Percentiles rank a stretch among this genome's conserved stretches.
Evolutionary conservation across 2,329 filamentous ascomycete genomes (phyloP).

Genomic region (Dothistroma pini): DNA sequence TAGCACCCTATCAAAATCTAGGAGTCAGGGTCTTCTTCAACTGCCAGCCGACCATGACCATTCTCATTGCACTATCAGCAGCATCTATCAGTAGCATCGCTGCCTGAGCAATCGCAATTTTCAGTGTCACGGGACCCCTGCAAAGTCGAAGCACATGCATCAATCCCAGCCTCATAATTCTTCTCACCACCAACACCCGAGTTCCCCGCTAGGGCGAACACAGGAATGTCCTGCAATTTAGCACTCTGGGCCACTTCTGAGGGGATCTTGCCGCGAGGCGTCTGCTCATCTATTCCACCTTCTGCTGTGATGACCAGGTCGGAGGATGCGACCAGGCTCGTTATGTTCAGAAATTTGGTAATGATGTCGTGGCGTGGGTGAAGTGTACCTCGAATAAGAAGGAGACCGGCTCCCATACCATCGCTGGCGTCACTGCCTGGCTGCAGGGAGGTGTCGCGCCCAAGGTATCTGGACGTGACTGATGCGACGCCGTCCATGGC

Average conservation of each 20-base stretch:
- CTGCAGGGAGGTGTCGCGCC: slow-evolving; percentile 36
- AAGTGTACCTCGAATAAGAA: slow-evolving; percentile 47
- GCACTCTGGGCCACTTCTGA: slow-evolving; percentile 51
- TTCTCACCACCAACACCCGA: slow-evolving; percentile 37
- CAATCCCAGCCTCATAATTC: slow-evolving; percentile 38
- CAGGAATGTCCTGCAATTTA: slow-evolving; percentile 45
- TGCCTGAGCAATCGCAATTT: slow-evolving; percentile 36
- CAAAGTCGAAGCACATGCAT: slow-evolving; percentile 37
- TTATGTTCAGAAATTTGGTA: slow-evolving; percentile 50
- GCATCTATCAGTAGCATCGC: slow-evolving; percentile 36
- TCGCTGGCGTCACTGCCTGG: slow-evolving; percentile 53
- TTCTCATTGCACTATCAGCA: slow-evolving; percentile 38
- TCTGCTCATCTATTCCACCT: slow-evolving; percentile 52
- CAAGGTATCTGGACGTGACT: slow-evolving; percentile 36
- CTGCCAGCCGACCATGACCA: slow-evolving; percentile 38
- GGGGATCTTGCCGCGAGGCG: slow-evolving; percentile 52
- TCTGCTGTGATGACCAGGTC: slow-evolving; percentile 54
- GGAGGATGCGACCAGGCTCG: slow-evolving; percentile 46
- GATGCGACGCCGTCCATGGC: slow-evolving; percentile 45
- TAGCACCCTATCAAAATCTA: not conserved
- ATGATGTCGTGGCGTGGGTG: slow-evolving; percentile 50
- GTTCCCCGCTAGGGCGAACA: slow-evolving; percentile 45
- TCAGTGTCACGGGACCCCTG: slow-evolving; percentile 34
- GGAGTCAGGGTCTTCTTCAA: slow-evolving; percentile 15
- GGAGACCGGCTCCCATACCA: slow-evolving; percentile 51